Conservation (phyloP, 805 yeast genomes). For the Nakazawaea wyomingensis region DNA sequence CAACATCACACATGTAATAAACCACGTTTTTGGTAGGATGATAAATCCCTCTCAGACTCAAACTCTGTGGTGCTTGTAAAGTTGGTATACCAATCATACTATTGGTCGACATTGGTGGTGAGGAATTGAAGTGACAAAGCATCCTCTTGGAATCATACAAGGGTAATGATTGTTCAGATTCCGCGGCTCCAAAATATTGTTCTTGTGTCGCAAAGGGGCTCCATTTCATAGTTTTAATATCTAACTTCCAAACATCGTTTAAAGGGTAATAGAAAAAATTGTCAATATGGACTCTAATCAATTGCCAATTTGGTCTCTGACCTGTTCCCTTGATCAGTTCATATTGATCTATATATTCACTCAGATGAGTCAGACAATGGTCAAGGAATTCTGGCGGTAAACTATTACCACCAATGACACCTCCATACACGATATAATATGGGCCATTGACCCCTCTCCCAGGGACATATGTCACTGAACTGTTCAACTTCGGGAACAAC, state of each 20-base stretch:
- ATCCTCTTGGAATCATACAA: too few species aligned
- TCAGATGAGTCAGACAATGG: background rate
- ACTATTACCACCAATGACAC: background rate
- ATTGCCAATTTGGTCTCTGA: too few species aligned
- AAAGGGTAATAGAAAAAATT: background rate
- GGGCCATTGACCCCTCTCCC: too few species aligned
- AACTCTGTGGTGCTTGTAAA: background rate
- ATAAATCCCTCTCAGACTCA: background rate
- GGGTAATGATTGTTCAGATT: too few species aligned
- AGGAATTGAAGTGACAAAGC: too few species aligned
- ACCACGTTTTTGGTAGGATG: background rate
- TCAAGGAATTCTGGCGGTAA: background rate
- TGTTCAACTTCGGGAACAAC: background rate
- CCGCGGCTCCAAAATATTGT: too few species aligned
- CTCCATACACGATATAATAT: background rate
- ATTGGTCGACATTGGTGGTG: background rate
- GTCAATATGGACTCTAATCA: too few species aligned
- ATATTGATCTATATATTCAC: too few species aligned
- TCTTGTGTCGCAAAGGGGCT: too few species aligned
- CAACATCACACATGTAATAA: background rate
- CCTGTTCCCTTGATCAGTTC: too few species aligned
- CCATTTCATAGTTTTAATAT: too few species aligned
- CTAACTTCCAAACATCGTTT: background rate
- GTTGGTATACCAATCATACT: background rate
- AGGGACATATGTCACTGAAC: background rate